phyloP scores from a whole-genome alignment of 495 filamentous ascomycete genomes.

The Pyrenopolyporus hunteri region DNA sequence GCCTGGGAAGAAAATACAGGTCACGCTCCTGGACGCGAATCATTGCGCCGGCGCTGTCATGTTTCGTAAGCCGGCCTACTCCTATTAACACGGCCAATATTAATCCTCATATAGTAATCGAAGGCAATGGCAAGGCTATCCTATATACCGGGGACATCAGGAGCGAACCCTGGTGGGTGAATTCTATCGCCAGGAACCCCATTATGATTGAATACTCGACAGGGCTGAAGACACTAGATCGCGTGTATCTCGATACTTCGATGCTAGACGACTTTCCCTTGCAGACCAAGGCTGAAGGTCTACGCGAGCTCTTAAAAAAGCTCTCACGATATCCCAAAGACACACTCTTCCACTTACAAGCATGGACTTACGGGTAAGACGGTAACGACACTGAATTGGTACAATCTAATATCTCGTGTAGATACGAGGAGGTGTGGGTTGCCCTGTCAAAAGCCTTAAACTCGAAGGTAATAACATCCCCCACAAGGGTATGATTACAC shows the following conservation, averaged over 20 bases:
- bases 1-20: slow-evolving; percentile 68
- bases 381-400: neutral
- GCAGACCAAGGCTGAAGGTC: slow-evolving; percentile 70
- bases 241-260: slow-evolving; percentile 87
- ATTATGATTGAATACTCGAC: slow-evolving; percentile 75
- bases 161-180: slow-evolving; percentile 66
- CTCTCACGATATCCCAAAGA: slow-evolving; percentile 71
- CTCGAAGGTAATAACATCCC: slow-evolving; percentile 58
- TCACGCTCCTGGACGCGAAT: slow-evolving; percentile 90
- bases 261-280: slow-evolving; percentile 60
- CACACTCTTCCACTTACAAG: slow-evolving; percentile 81
- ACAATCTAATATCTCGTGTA: slow-evolving; percentile 13
- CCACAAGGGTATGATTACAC: neutral
- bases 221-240: slow-evolving; percentile 70
- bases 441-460: slow-evolving; percentile 73
- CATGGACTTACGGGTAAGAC: slow-evolving; percentile 87
- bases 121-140: slow-evolving; percentile 74
- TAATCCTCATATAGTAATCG: slow-evolving; percentile 63
- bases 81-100: neutral
- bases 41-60: slow-evolving; percentile 92
- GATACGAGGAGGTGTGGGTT: slow-evolving; percentile 88
- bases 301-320: slow-evolving; percentile 75
- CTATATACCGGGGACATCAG: slow-evolving; percentile 95
- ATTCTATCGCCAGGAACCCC: slow-evolving; percentile 69
- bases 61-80: slow-evolving; percentile 60